A percentile compares a stretch with the other conserved stretches of the same genome.
These are phyloP conservation scores for Symbiodinium natans DNA, from an alignment of 73 alveolate species.

Conservation along the genomic window DNA sequence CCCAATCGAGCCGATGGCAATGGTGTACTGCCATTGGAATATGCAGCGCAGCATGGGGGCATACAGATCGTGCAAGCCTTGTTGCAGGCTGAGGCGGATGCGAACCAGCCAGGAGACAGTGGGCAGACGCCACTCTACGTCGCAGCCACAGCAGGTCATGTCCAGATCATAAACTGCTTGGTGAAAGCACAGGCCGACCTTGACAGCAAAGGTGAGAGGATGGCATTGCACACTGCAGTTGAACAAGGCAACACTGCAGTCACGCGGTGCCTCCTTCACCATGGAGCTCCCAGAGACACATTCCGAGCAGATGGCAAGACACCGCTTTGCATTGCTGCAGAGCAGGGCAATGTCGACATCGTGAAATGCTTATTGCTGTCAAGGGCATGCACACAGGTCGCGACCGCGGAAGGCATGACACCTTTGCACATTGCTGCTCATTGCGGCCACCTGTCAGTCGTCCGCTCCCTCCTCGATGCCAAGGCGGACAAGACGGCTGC, in stretches of 20 bases:
- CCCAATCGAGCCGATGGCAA: constrained; percentile 19
- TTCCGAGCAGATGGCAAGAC: constrained; percentile 26
- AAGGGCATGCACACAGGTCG: background rate
- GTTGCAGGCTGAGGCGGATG: constrained; percentile 49
- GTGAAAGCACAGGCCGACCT: background rate
- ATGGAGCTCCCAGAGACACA: constrained; percentile 12
- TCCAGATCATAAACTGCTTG: background rate
- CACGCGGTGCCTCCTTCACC: constrained; percentile 25
- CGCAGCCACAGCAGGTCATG: background rate
- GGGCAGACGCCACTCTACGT: background rate
- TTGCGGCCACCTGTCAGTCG: constrained; percentile 70
- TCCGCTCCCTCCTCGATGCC: background rate
- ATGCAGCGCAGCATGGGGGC: constrained; percentile 71
- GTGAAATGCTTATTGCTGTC: constrained; percentile 31
- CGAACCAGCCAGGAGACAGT: constrained; percentile 10
- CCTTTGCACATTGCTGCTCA: constrained; percentile 70
- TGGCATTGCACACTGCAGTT: constrained; percentile 57
- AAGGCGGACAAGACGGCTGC: background rate
- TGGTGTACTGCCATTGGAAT: constrained; percentile 29
- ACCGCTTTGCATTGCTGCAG: constrained; percentile 60
- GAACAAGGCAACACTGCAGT: constrained; percentile 56
- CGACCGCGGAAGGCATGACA: constrained; percentile 13
- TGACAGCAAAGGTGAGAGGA: background rate
- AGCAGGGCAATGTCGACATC: constrained; percentile 64
- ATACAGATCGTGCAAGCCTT: constrained; percentile 44